These are phyloP conservation scores for Ogataea hybrid DNA, from an alignment of 1,139 yeast species.

Conservation along the genomic window DNA sequence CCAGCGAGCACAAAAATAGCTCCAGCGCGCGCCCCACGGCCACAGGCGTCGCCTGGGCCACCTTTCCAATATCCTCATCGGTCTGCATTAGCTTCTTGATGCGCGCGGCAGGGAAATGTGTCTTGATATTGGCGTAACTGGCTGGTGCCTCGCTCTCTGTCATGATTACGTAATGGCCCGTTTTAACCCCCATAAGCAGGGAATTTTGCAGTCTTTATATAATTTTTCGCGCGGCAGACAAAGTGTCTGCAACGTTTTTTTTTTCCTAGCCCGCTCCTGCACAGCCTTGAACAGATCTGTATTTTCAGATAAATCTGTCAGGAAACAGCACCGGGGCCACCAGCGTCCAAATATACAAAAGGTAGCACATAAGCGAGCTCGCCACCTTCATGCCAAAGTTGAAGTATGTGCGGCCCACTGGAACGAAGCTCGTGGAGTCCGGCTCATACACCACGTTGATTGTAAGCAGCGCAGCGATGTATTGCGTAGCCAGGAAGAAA, in stretches of 20 bases:
- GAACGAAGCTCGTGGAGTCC: slow-evolving; percentile 76
- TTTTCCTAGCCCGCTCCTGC: neutral
- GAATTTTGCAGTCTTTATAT: slow-evolving; percentile 17
- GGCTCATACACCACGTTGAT: slow-evolving; percentile 80
- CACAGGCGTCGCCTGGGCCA: slow-evolving; percentile 97
- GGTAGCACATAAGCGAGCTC: slow-evolving; percentile 90
- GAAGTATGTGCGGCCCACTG: slow-evolving; percentile 96
- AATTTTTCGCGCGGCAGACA: neutral
- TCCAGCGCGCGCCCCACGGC: slow-evolving; percentile 95
- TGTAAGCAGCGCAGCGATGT: slow-evolving; percentile 91
- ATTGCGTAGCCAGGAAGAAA: slow-evolving; percentile 94
- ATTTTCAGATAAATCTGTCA: slow-evolving; percentile 59
- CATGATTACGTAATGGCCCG: slow-evolving; percentile 9
- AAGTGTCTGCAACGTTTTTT: too few relatives aligned
- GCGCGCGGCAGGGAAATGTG: slow-evolving; percentile 96
- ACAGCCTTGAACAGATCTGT: slow-evolving; percentile 3
- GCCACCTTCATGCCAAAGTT: slow-evolving; percentile 93
- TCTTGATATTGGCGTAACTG: slow-evolving; percentile 58
- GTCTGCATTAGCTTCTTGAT: slow-evolving; percentile 96
- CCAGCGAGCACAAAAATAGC: slow-evolving; percentile 84
- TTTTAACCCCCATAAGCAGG: slow-evolving; percentile 1
- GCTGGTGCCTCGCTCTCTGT: slow-evolving; percentile 12
- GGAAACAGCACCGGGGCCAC: slow-evolving; percentile 90
- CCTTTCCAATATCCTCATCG: slow-evolving; percentile 97
- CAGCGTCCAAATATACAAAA: slow-evolving; percentile 85